Conservation (phyloP, 2,329 filamentous ascomycete genomes). For the Alternaria dauci region DNA sequence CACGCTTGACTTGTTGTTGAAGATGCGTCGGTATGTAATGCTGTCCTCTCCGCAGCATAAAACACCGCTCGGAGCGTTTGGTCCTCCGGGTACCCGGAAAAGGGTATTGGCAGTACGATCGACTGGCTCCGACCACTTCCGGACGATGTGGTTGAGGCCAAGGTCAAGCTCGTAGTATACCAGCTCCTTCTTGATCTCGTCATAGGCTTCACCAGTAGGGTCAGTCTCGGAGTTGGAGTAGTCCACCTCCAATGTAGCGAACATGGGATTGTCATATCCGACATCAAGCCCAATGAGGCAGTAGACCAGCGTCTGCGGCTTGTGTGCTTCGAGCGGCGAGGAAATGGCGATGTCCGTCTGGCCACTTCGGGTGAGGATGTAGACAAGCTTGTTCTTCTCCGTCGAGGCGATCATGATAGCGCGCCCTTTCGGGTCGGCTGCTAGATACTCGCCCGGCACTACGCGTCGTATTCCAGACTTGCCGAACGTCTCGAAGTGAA, state of each 20-base stretch:
- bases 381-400: conserved; percentile 99
- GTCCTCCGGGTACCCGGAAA: conserved; percentile 94
- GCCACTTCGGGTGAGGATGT: conserved; percentile 93
- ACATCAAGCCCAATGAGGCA: conserved; percentile 89
- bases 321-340: conserved; percentile 95
- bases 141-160: conserved; percentile 94
- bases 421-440: conserved; percentile 92
- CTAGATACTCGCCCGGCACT: conserved; percentile 93
- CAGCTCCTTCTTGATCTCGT: conserved; percentile 85
- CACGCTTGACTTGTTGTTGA: conserved; percentile 72
- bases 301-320: conserved; percentile 88
- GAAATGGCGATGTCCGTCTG: conserved; percentile 97
- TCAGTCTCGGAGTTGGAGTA: conserved; percentile 93
- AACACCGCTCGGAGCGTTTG: conserved; percentile 92
- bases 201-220: conserved; percentile 80
- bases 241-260: conserved; percentile 92
- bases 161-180: conserved; percentile 98
- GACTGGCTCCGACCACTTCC: conserved; percentile 94
- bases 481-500: conserved; percentile 97
- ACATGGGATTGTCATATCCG: conserved; percentile 96
- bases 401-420: conserved; percentile 92
- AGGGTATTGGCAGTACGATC: conserved; percentile 88
- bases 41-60: conserved; percentile 94
- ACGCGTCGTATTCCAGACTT: conserved; percentile 95
- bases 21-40: conserved; percentile 96